Conservation (phyloP, 345 rosid genomes). For the Trapa incisa region DNA sequence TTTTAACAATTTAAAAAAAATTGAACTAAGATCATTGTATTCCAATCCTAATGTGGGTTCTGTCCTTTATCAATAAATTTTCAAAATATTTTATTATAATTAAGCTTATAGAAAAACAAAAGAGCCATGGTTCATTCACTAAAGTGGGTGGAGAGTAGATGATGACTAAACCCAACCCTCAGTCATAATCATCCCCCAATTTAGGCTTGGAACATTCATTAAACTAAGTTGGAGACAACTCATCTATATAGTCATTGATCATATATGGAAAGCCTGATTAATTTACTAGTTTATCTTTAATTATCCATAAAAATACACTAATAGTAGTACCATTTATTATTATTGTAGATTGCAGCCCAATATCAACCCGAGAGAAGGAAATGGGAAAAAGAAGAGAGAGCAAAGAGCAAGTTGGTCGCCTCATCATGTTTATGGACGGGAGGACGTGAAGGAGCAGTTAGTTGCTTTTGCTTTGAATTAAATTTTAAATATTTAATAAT, state of each 20-base stretch:
- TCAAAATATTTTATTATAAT: not conserved
- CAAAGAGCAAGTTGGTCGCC: no score
- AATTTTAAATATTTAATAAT: no score
- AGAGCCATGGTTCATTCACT: not conserved
- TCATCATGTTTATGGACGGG: no score
- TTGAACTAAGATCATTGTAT: not conserved
- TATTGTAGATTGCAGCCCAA: conserved; percentile 12
- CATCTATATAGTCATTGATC: not conserved
- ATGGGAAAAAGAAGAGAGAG: no score
- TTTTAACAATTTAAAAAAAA: no score
- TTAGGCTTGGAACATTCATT: not conserved
- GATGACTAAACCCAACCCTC: not conserved
- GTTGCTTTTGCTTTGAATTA: no score
- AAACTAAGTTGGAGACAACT: not conserved
- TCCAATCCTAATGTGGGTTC: not conserved
- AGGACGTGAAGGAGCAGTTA: no score
- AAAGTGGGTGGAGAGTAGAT: not conserved
- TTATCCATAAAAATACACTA: not conserved
- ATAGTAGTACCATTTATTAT: not conserved
- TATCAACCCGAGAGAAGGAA: conserved; percentile 15
- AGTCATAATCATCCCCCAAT: not conserved
- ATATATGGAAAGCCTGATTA: not conserved
- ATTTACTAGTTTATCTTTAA: not conserved
- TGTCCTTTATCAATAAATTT: not conserved
- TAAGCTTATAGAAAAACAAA: not conserved